These are phyloP conservation scores for Amanita thiersii DNA, from an alignment of 768 basidiomycete species.

Conservation along the genomic window DNA sequence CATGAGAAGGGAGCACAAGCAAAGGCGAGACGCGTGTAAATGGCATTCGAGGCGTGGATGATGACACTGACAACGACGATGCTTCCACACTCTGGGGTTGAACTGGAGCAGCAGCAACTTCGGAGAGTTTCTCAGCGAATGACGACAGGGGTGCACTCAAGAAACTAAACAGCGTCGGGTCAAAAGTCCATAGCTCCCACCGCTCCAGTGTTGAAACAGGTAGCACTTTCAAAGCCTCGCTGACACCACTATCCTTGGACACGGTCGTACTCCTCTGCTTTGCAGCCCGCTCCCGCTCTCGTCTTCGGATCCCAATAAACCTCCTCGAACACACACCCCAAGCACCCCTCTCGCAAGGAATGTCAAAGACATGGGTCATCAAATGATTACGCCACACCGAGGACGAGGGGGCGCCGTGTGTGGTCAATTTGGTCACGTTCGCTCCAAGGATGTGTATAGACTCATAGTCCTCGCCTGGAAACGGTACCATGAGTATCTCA, in stretches of 20 bases:
- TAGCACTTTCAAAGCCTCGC: slow-evolving; percentile 32
- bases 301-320: slow-evolving; percentile 65
- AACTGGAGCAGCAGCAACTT: neutral
- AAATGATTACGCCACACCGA: slow-evolving; percentile 55
- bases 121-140: slow-evolving; percentile 21
- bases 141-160: slow-evolving; percentile 45
- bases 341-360: slow-evolving; percentile 64
- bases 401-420: slow-evolving; percentile 20
- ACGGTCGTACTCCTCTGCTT: slow-evolving; percentile 24
- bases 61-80: slow-evolving; percentile 13
- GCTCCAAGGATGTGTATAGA: slow-evolving; percentile 13
- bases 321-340: slow-evolving; percentile 61
- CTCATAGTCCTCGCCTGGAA: slow-evolving; percentile 35
- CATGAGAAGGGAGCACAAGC: slow-evolving; percentile 37
- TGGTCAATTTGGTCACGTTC: slow-evolving; percentile 26
- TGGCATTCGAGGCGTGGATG: slow-evolving; percentile 50
- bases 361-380: slow-evolving; percentile 43
- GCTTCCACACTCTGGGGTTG: neutral
- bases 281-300: slow-evolving; percentile 33
- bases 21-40: slow-evolving; percentile 72
- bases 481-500: slow-evolving; percentile 38
- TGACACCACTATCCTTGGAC: slow-evolving; percentile 8
- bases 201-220: slow-evolving; percentile 61
- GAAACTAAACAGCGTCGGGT: slow-evolving; percentile 40
- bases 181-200: slow-evolving; percentile 82